Evolutionary conservation across 208 protist species (phyloP).

Genomic region (Crithidia mellificae): DNA sequence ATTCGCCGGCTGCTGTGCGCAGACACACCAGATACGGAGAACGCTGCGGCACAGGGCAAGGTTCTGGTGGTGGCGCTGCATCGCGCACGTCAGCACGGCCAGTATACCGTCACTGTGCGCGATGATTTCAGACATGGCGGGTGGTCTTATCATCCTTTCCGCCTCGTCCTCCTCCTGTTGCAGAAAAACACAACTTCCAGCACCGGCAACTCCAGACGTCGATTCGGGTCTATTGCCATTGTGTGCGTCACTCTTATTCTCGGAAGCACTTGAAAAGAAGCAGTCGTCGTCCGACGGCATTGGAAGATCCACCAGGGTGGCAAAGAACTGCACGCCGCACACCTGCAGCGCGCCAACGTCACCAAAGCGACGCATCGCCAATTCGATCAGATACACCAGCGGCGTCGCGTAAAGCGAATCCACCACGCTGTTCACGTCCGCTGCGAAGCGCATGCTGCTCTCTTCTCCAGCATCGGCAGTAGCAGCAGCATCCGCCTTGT

Average conservation of each 20-base stretch:
- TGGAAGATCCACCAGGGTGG: constrained; percentile 41
- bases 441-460: constrained; percentile 3
- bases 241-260: no score
- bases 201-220: no score
- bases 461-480: neutral
- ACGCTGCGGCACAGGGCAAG: constrained; percentile 38
- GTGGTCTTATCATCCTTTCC: no score
- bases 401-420: constrained; percentile 33
- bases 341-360: constrained; percentile 36
- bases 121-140: constrained; percentile 46
- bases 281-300: neutral
- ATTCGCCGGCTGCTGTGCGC: constrained; percentile 44
- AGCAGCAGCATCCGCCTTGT: neutral
- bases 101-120: constrained; percentile 59
- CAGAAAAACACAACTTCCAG: no score
- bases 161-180: neutral
- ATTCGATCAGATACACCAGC: constrained; percentile 42
- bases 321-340: constrained; percentile 42
- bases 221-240: no score
- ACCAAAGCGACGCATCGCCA: constrained; percentile 40
- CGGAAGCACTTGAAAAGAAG: no score
- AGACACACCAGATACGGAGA: constrained; percentile 46
- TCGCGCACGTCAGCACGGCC: constrained; percentile 32
- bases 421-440: constrained; percentile 21
- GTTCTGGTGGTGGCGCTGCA: constrained; percentile 32